Evolutionary conservation across 192 early-diverging fungal genomes (phyloP), one percentile per base, ranked within the genome.

Genomic region (Coemansia sp.): DNA sequence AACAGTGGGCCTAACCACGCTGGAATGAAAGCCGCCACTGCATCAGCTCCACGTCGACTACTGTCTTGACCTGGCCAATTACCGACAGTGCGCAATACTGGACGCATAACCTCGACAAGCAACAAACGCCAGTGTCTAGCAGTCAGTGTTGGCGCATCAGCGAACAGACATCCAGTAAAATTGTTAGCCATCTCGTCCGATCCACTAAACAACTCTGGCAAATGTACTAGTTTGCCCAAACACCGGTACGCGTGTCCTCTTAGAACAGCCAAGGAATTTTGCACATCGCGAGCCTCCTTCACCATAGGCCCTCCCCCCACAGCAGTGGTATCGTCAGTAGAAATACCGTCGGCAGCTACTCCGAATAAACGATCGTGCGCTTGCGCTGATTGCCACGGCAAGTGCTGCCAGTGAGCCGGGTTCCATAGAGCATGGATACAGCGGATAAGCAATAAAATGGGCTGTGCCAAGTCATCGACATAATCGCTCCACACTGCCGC

Each of bases 391-490:
- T 75, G 70, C 76, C 76, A 78, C 53, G 70, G 70, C 65, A 78
- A 10, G 5, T 53, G 44, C 52, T 38, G 67, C 69, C 67, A 70
- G 61, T 70, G 66, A 16, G 24, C 70, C 0, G 81, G 73, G 61
- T 75, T 78, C 81, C 76, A 78, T 41, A 83, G 61, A 12, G 73
- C 70, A 27, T 83, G 81, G 44, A 83, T 44, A 40, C 81, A 64
- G 41, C 73, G 81, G 3, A 79, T 38, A 3, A 75, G 64, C 52
- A 64, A 65, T 62, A 78, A 50, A 8, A 83, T 13, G 3, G 64
- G 47, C n/a, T 70, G 70, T 20, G 55, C 73, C 40, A 83, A 40
- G 2, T 78, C 76, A 15, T 13, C 34, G 0, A 62, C 64, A 34
- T 65, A 70, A 38, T 83, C 81, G 70, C 60, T 61, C 81, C 81